A percentile compares a stretch with the other conserved stretches of the same genome.
phyloP scores from a whole-genome alignment of 2,329 filamentous ascomycete species.

The Colletotrichum limetticola region DNA sequence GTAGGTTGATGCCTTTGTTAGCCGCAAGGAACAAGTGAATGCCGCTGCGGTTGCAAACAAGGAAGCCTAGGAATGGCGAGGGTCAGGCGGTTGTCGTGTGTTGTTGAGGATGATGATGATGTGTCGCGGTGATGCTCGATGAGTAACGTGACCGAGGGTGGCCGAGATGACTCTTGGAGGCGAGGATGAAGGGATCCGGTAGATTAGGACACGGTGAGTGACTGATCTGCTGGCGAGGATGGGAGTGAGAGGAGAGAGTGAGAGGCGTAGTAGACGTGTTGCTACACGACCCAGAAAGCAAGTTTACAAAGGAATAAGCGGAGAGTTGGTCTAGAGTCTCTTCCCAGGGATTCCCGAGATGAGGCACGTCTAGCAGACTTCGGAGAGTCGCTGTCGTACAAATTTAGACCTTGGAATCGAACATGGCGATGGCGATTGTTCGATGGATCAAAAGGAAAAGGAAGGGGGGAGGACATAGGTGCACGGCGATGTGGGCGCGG shows the following conservation, averaged over 20 bases:
- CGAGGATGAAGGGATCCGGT: constrained; percentile 31
- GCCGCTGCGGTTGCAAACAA: constrained; percentile 50
- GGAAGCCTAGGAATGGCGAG: constrained; percentile 38
- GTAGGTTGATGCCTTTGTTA: constrained; percentile 30
- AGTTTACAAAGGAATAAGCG: constrained; percentile 45
- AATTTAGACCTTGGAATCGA: constrained; percentile 63
- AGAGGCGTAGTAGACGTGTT: constrained; percentile 28
- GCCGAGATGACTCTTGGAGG: constrained; percentile 33
- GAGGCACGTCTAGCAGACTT: constrained; percentile 59
- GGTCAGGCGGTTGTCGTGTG: constrained; percentile 11
- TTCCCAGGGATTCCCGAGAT: constrained; percentile 32
- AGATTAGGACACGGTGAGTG: constrained; percentile 35
- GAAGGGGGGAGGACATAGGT: constrained; percentile 47
- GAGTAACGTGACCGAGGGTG: constrained; percentile 34
- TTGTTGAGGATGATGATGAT: constrained; percentile 22
- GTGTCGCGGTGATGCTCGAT: constrained; percentile 21
- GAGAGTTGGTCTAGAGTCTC: constrained; percentile 46
- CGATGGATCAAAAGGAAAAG: constrained; percentile 51
- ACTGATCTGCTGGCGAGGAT: constrained; percentile 31
- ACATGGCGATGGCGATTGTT: constrained; percentile 65
- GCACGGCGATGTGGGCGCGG: constrained; percentile 41
- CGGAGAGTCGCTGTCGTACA: constrained; percentile 61
- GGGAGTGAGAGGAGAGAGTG: constrained; percentile 30
- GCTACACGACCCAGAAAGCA: constrained; percentile 33
- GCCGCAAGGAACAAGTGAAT: constrained; percentile 64